Evolutionary conservation across 352 stramenopile species (phyloP), one percentile per base, ranked within the genome.

Genomic region (Globisporangium parvum): DNA sequence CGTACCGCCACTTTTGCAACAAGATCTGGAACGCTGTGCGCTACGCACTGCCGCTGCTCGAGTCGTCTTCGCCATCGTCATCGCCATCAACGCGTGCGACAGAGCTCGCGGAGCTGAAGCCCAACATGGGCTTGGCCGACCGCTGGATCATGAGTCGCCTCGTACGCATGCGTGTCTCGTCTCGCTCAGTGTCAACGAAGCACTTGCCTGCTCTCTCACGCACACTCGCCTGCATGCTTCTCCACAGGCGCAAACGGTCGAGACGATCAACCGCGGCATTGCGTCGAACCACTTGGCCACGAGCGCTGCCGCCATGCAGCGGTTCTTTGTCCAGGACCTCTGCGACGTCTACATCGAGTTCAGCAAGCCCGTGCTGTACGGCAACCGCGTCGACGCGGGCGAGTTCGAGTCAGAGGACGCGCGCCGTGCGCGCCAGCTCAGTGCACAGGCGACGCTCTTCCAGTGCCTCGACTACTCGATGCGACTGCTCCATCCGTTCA

Each of bases 401-500:
- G 62, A 73, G n/a, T 70, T 72, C 23, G 53, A 41, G 8, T 75
- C 63, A 0, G 65, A 75, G 11, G 68, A 88, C 20, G 69, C 85
- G 20, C 84, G 88, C 42, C 77, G 67, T 31, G 72, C 87, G 20
- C 65, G 63, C 11, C 76, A 90, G 51, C 82, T 80, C 62, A 87
- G 89, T 41, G 91, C 96, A 26, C 93, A 98, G 68, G 82, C 80
- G 9, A 98, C 88, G 11, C 73, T 99, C 8, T 98, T 95, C 71
- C 75, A 93, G 28, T 97, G 92, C 37, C 70, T 99, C 40, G 96
- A 99, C 59, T 85, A 85, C 59, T 97, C 92, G 20, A 88, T 99
- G 64, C 88, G 96, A 20, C 77, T 99, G 49, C 69, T 99, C 37
- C 98, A 99, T 65, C 97, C 97, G 8, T 97, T 99, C 67, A 98